These are phyloP conservation scores for Plasmodium blacklocki DNA, from an alignment of 169 alveolate genomes.

Conservation along the genomic window DNA sequence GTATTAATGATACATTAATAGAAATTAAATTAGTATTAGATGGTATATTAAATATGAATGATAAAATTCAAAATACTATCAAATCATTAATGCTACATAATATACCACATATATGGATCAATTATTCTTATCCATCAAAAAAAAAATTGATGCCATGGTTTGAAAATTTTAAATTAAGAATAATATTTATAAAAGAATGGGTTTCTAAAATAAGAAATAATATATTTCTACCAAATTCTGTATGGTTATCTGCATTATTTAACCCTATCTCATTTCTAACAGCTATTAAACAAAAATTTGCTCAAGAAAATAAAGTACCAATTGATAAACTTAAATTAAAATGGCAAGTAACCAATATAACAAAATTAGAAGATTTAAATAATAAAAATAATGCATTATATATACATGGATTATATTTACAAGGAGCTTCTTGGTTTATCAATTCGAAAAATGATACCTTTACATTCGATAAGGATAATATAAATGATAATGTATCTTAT, in stretches of 20 bases:
- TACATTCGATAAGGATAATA: conserved; percentile 33
- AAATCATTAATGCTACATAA: conserved; percentile 60
- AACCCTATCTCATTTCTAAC: conserved; percentile 97
- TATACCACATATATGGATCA: conserved; percentile 67
- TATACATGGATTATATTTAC: conserved; percentile 65
- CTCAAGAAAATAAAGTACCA: conserved; percentile 64
- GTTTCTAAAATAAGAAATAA: conserved; percentile 45
- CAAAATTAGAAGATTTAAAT: conserved; percentile 60
- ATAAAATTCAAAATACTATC: conserved; percentile 54
- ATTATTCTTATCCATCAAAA: conserved; percentile 59
- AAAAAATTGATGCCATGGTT: conserved; percentile 72
- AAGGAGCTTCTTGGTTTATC: conserved; percentile 70
- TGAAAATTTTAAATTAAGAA: conserved; percentile 65
- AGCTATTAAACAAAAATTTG: conserved; percentile 91
- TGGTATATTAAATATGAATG: conserved; percentile 54
- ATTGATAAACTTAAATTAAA: conserved; percentile 58
- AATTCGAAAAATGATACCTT: conserved; percentile 61
- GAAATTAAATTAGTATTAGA: conserved; percentile 63
- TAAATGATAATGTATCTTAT: conserved; percentile 43
- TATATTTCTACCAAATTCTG: conserved; percentile 43
- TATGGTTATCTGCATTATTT: conserved; percentile 92
- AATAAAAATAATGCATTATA: conserved; percentile 66
- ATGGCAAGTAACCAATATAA: conserved; percentile 71
- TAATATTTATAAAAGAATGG: conserved; percentile 74
- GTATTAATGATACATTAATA: conserved; percentile 56